Base-by-base conservation (phyloP, 208 protist genomes). In the Porcisia hertigi region DNA sequence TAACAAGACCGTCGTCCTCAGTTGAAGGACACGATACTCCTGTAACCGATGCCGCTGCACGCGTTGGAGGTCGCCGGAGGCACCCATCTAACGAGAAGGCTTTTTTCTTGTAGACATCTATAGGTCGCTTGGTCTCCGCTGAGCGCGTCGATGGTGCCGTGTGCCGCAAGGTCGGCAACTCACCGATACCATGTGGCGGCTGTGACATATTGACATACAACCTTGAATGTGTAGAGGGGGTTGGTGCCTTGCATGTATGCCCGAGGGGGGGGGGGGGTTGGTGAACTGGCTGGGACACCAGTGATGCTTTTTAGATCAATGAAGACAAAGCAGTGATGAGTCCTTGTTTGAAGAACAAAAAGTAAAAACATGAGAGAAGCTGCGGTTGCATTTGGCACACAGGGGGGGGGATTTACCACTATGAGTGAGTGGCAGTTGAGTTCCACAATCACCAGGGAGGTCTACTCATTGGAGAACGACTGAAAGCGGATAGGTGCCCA, bases 81-180 rank as follows among this genome's bases (percentile, higher is more conserved):
- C 52, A 58, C n/a, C 60, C 53, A 58, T 82, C 78, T 3, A 82
- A 54, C 1, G 73, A 78, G 30, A 82, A 72, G 30, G 60, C 65
- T 23, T 66, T 77, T 39, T 70, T 69, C 58, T 64, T 74, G n/a
- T 53, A 64, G 25, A 62, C 62, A 34, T 64, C n/a, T 16, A 23
- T 8, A 18, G 30, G 45, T 0, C 60, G 58, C 69, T 53, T 60
- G 2, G 14, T 23, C 8, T 25, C 59, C 12, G 9, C n/a, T n/a
- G n/a, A 54, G 69, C 36, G 36, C 16, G 67, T 20, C 20, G 2
- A 1, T 6, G 72, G 69, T 11, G 73, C 52, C 12, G 58, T 67
- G 47, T 66, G 78, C 36, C 54, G 69, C n/a, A 71, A 52, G 0
- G 58, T 43, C n/a, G 77, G 73, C 23, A 77, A 43, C 18, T 69